phyloP scores from a whole-genome alignment of 139 green algal genomes.

The Picochlorum sp. region DNA sequence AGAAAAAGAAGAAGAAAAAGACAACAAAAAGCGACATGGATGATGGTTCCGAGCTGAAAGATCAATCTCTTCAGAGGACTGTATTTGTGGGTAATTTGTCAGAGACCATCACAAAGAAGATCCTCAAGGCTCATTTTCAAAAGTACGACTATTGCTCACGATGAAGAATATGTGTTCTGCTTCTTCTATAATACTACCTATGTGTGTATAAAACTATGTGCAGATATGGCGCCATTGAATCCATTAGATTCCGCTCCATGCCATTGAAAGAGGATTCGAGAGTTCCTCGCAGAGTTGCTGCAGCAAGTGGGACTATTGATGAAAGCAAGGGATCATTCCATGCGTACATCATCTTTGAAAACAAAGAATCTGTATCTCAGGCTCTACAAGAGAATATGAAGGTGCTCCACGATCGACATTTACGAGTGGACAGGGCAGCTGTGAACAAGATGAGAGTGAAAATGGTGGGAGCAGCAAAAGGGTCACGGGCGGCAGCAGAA shows the following conservation, averaged over 20 bases:
- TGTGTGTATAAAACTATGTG: neutral
- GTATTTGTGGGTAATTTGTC: slow-evolving; percentile 91
- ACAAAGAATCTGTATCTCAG: slow-evolving; percentile 14
- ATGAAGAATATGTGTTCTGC: no score
- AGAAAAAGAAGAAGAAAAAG: no score
- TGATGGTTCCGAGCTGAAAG: neutral
- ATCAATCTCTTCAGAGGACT: slow-evolving; percentile 46
- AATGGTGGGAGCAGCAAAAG: slow-evolving; percentile 7
- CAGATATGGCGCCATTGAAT: slow-evolving; percentile 60
- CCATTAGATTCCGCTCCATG: slow-evolving; percentile 65
- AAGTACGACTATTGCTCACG: neutral
- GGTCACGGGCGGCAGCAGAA: slow-evolving; percentile 6
- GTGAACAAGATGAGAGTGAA: slow-evolving; percentile 16
- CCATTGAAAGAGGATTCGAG: slow-evolving; percentile 49
- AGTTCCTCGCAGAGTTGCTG: slow-evolving; percentile 42
- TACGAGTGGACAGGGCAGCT: slow-evolving; percentile 70
- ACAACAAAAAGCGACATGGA: neutral
- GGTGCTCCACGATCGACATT: slow-evolving; percentile 56
- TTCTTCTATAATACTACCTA: no score
- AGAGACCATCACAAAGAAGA: slow-evolving; percentile 38
- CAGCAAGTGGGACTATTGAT: slow-evolving; percentile 43
- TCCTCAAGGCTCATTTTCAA: slow-evolving; percentile 48
- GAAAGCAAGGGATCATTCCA: slow-evolving; percentile 31
- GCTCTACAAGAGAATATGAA: slow-evolving; percentile 70
- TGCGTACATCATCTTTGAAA: slow-evolving; percentile 75